Conservation (phyloP, 139 green algal genomes). For the Micractinium conductrix region DNA sequence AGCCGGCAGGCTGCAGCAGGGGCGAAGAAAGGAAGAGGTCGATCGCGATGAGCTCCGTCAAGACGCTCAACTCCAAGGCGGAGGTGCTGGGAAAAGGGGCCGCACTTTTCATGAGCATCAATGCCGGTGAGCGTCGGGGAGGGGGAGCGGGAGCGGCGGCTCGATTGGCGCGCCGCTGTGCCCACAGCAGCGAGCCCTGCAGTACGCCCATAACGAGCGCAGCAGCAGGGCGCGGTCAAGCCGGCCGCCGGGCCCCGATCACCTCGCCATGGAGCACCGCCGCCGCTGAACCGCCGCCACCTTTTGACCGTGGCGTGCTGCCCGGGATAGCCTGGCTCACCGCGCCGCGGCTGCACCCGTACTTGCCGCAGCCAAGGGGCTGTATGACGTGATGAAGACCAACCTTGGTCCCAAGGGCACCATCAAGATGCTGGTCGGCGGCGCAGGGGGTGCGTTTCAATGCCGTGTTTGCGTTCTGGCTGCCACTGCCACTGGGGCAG, state of each 20-base stretch:
- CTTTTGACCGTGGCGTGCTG: too few relatives aligned
- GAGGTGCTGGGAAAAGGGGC: conserved; percentile 90
- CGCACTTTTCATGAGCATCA: conserved; percentile 99
- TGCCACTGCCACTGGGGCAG: not conserved
- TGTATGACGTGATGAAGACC: conserved; percentile 98
- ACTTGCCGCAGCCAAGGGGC: conserved; percentile 85
- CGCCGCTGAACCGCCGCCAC: too few relatives aligned
- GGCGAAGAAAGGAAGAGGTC: too few relatives aligned
- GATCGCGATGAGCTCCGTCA: conserved; percentile 78
- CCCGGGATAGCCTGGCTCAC: too few relatives aligned
- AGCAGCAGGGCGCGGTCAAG: too few relatives aligned
- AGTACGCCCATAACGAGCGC: too few relatives aligned
- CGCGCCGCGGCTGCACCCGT: too few relatives aligned
- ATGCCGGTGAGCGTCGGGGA: conserved; percentile 62
- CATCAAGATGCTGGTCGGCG: conserved; percentile 99
- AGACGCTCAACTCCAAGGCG: conserved; percentile 94
- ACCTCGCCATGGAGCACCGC: not conserved
- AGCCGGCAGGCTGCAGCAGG: too few relatives aligned
- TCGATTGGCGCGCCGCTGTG: not conserved
- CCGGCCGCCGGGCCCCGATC: not conserved
- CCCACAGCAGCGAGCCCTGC: too few relatives aligned
- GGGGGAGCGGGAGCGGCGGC: not conserved
- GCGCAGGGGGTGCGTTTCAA: conserved; percentile 76
- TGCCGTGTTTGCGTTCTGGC: not conserved
- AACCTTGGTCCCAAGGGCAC: conserved; percentile 98